Base-by-base conservation (phyloP, 768 basidiomycete species). In the Peribolospora baueri region DNA sequence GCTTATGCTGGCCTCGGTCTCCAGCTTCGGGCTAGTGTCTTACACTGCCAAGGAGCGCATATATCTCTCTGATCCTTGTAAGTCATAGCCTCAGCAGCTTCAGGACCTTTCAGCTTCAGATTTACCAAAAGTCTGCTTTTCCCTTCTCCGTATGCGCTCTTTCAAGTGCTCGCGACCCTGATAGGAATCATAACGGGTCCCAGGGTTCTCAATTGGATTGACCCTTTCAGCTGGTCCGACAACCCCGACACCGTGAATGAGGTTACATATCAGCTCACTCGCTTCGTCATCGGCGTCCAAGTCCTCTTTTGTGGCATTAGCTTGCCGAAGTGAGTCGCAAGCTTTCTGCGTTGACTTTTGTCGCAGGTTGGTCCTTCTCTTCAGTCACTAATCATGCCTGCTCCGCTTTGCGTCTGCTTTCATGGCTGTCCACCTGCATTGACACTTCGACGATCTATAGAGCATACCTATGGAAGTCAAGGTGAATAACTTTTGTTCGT, bases 221-320 rank as follows among this genome's bases (percentile, higher is more conserved):
- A 61, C 9, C 69, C 69, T 0, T 51, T 56, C n/a, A 51, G 57
- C 14, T 72, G 71, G 71, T 55, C 60, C 4, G 60, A 58, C 6
- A 53, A 58, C 40, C 7, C 14, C 40, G 11, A 5, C 50, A 5
- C 25, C 42, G 36, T 53, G 48, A 36, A 60, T 49, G 50, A 46
- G 57, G 14, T 62, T 6, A 62, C 61, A 1, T 62, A 59, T 37
- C 62, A 68, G 56, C 57, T 69, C 53, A 62, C 64, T 0, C 61
- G 69, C 4, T 57, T 71, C 46, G 65, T 71, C 52, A 68, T 71
- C 48, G 69, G 66, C 5, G 67, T 71, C 49, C 63, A 66, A 55
- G 63, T 65, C 45, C 56, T 66, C 42, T 64, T 64, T 46, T 58
- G 62, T 36, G 67, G 67, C 1, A 65, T 68, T 40, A 56, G 62